These are phyloP conservation scores for Cutaneotrichosporon mucoides DNA, from an alignment of 1,284 basidiomycete species.

Conservation along the genomic window DNA sequence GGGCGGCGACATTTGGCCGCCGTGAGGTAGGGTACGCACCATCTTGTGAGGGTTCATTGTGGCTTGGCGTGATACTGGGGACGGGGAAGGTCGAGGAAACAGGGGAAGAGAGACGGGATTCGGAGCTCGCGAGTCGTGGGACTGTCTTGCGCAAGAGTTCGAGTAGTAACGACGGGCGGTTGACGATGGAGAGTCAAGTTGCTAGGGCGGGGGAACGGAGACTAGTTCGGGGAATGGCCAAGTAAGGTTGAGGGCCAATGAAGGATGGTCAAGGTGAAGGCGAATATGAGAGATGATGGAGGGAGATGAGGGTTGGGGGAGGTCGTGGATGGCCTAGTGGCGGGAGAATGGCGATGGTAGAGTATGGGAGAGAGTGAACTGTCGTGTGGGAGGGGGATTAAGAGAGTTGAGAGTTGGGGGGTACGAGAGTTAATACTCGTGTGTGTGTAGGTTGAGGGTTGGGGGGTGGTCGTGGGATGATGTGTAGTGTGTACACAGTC, in stretches of 20 bases:
- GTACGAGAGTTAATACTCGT: neutral
- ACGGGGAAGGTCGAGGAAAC: neutral
- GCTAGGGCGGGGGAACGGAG: neutral
- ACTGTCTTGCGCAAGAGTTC: too few relatives aligned
- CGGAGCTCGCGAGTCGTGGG: neutral
- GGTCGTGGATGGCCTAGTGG: too few relatives aligned
- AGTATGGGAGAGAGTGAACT: neutral
- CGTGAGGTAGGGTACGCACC: slow-evolving; percentile 11
- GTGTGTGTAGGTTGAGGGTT: neutral
- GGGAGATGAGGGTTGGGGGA: neutral
- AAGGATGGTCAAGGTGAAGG: neutral
- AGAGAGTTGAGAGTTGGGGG: neutral
- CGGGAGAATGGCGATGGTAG: too few relatives aligned
- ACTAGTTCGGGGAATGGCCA: neutral
- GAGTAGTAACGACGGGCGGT: neutral
- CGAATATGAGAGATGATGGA: neutral
- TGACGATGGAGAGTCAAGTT: neutral
- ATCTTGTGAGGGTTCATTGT: slow-evolving; percentile 48
- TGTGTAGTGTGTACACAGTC: neutral
- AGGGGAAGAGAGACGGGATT: neutral
- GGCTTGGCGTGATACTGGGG: neutral
- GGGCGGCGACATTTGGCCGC: neutral
- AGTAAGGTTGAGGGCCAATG: neutral
- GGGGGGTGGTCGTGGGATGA: neutral
- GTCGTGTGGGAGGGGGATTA: neutral